Conservation (phyloP, 805 yeast species). For the Priceomyces castillae region DNA sequence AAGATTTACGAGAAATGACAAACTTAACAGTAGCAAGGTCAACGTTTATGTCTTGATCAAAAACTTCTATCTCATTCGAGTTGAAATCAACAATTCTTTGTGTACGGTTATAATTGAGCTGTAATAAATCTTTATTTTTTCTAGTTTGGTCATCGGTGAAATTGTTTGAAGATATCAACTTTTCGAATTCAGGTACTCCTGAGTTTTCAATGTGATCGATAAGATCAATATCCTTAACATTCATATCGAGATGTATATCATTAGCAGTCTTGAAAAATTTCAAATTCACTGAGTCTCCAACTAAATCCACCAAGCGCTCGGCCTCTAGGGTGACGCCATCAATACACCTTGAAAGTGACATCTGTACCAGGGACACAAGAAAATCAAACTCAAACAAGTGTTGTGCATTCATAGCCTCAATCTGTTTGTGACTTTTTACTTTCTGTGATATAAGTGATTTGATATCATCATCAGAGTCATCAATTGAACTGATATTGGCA, state of each 20-base stretch:
- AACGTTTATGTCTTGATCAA: conserved; percentile 72
- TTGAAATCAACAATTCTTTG: conserved; percentile 59
- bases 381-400: conserved; percentile 71
- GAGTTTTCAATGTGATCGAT: conserved; percentile 72
- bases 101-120: conserved; percentile 53
- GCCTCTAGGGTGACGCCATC: conserved; percentile 58
- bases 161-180: conserved; percentile 64
- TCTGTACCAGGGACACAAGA: conserved; percentile 58
- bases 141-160: conserved; percentile 28
- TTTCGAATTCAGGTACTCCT: conserved; percentile 61
- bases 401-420: conserved; percentile 41
- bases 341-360: conserved; percentile 67
- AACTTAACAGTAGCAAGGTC: conserved; percentile 75
- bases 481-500: conserved; percentile 8
- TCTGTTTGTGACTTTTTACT: conserved; percentile 4
- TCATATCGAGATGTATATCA: conserved; percentile 64
- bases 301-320: conserved; percentile 66
- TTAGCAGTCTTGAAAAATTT: conserved; percentile 56
- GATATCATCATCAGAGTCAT: conserved; percentile 3
- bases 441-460: background rate
- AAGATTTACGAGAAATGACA: conserved; percentile 72
- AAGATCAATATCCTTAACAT: conserved; percentile 62
- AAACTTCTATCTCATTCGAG: conserved; percentile 57
- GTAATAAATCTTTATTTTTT: conserved; percentile 47
- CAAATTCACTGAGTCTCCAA: conserved; percentile 63